Evolutionary conservation across 108 stramenopile species (phyloP).

Genomic region (Epithemia pelagica): DNA sequence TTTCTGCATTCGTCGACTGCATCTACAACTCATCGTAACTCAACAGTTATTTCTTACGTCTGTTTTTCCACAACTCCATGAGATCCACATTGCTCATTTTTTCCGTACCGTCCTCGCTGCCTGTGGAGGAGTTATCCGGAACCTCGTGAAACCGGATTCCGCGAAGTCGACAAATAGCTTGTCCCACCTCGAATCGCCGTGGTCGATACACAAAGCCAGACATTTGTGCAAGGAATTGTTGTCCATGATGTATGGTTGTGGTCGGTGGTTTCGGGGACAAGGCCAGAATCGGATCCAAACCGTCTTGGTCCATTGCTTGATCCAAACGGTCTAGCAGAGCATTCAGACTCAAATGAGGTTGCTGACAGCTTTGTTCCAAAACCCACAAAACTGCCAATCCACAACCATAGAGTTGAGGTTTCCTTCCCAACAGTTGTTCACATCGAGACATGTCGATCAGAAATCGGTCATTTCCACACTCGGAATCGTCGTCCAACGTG

Average conservation of each 20-base stretch:
- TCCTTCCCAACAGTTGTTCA: constrained; percentile 69
- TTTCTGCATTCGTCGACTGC: too few relatives aligned
- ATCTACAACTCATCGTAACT: background rate
- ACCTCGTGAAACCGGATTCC: constrained; percentile 65
- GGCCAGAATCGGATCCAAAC: constrained; percentile 21
- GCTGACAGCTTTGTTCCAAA: constrained; percentile 31
- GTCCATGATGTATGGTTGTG: background rate
- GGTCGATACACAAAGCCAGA: constrained; percentile 63
- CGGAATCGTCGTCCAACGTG: constrained; percentile 56
- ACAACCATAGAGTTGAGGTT: constrained; percentile 67
- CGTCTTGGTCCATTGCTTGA: constrained; percentile 34
- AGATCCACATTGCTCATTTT: constrained; percentile 41
- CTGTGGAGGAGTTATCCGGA: constrained; percentile 39
- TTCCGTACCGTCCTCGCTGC: constrained; percentile 44
- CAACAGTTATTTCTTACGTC: constrained; percentile 7
- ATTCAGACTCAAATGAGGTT: constrained; percentile 42
- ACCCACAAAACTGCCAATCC: constrained; percentile 74
- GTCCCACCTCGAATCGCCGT: constrained; percentile 68
- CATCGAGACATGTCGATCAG: constrained; percentile 75
- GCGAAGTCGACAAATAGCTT: constrained; percentile 71
- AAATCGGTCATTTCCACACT: constrained; percentile 14
- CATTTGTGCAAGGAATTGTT: constrained; percentile 35
- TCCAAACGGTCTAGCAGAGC: constrained; percentile 56
- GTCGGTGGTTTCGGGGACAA: background rate
- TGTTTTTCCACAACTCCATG: constrained; percentile 53